Conservation (phyloP, 176 grass and related monocot species). For the Aegilops tauschii region DNA sequence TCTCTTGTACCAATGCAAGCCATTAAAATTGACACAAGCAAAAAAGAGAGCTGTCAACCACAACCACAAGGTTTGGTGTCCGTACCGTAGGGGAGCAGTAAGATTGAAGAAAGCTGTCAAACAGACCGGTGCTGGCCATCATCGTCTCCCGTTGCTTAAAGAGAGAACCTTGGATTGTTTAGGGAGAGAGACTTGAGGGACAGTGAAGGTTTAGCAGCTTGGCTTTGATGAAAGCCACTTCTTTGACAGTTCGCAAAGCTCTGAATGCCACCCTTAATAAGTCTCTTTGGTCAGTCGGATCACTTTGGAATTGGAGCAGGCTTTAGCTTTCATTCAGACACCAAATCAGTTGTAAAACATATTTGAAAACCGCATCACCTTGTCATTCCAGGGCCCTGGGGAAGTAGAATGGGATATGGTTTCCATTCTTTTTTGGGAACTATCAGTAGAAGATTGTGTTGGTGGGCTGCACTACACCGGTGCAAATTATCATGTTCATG, state of each 20-base stretch:
- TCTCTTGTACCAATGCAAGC: constrained; percentile 16
- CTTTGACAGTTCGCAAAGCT: background rate
- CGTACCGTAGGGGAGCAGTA: constrained; percentile 24
- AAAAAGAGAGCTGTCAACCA: no score
- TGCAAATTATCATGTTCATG: background rate
- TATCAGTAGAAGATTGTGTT: background rate
- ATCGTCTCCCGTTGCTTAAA: constrained; percentile 33
- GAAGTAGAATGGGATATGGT: background rate
- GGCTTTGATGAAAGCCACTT: constrained; percentile 10
- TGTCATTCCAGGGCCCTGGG: no score
- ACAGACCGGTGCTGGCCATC: constrained; percentile 10
- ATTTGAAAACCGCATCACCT: no score
- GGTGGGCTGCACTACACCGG: background rate
- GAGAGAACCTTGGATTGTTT: background rate
- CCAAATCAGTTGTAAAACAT: background rate
- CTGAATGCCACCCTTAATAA: background rate
- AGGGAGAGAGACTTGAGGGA: constrained; percentile 15
- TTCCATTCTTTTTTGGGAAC: background rate
- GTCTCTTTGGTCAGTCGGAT: background rate
- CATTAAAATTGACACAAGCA: background rate
- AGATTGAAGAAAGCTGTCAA: constrained; percentile 26
- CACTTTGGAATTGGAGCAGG: background rate
- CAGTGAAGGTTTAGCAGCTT: constrained; percentile 15
- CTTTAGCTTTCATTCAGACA: constrained; percentile 15
- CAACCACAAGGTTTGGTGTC: background rate